These are phyloP conservation scores for Rhododendron simsii DNA, from an alignment of 148 eudicot species.

Conservation along the genomic window DNA sequence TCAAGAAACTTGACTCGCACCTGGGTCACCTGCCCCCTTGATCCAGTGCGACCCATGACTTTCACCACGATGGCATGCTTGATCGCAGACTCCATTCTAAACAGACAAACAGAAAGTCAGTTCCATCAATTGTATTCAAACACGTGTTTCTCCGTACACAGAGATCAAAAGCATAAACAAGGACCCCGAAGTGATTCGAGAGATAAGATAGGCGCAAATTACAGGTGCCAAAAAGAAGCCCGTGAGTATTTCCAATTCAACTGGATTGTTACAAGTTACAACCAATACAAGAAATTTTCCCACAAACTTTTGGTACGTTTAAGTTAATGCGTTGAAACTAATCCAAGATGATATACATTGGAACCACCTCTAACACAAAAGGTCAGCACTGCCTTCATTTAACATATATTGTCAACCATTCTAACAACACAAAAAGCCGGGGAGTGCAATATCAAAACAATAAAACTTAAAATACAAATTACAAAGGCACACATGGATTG, in stretches of 20 bases:
- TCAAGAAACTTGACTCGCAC: conserved; percentile 31
- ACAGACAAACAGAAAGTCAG: not conserved
- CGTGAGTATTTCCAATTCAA: not conserved
- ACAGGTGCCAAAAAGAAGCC: not conserved
- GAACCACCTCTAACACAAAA: not conserved
- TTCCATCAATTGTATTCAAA: no score
- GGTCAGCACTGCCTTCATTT: not conserved
- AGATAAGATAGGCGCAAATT: not conserved
- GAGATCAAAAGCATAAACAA: not conserved
- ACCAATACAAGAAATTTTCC: not conserved
- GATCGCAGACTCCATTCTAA: conserved; percentile 29
- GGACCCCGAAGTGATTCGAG: not conserved
- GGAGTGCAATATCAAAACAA: not conserved
- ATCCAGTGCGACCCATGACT: conserved; percentile 33
- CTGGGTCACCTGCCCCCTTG: conserved; percentile 33
- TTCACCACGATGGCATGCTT: conserved; percentile 29
- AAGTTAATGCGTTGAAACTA: not conserved
- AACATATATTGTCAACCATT: not conserved
- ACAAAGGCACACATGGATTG: not conserved
- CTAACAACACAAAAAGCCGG: not conserved
- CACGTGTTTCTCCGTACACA: not conserved
- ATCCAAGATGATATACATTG: not conserved
- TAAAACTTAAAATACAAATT: not conserved
- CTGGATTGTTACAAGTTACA: not conserved
- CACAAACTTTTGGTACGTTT: not conserved